Evolutionary conservation across 768 basidiomycete genomes (phyloP).

Genomic region (Crepidotus variabilis): DNA sequence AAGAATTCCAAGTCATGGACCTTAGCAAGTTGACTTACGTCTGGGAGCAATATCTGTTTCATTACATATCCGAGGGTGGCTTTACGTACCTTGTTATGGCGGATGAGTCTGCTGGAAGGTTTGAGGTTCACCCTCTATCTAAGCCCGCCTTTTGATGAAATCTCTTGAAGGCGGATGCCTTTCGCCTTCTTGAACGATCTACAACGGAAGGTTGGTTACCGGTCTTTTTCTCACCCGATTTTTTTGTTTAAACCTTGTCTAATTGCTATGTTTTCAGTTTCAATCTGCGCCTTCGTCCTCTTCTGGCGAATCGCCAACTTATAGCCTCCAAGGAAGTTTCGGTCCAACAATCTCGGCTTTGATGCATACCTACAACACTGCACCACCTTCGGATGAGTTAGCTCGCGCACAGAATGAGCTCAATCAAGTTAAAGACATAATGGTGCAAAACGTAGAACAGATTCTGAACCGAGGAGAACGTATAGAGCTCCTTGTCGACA

Average conservation of each 20-base stretch:
- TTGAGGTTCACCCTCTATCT: slow-evolving; percentile 18
- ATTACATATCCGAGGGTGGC: slow-evolving; percentile 88
- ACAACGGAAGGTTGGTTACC: slow-evolving; percentile 60
- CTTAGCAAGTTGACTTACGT: slow-evolving; percentile 77
- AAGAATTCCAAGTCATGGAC: slow-evolving; percentile 3
- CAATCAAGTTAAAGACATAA: slow-evolving; percentile 90
- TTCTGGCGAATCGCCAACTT: slow-evolving; percentile 47
- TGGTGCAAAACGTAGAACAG: slow-evolving; percentile 98
- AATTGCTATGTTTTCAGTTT: slow-evolving; percentile 39
- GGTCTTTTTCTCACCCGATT: slow-evolving; percentile 3
- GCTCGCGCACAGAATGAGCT: slow-evolving; percentile 86
- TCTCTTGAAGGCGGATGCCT: slow-evolving; percentile 68
- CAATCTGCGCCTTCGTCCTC: slow-evolving; percentile 61
- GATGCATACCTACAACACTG: slow-evolving; percentile 86
- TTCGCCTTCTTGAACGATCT: slow-evolving; percentile 90
- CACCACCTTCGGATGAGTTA: slow-evolving; percentile 86
- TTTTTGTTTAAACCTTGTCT: background rate
- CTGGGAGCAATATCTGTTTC: slow-evolving; percentile 92
- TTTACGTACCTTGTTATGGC: slow-evolving; percentile 92
- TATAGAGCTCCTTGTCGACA: slow-evolving; percentile 93
- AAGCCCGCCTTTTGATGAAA: slow-evolving; percentile 4
- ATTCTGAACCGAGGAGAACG: slow-evolving; percentile 93
- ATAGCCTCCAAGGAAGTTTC: slow-evolving; percentile 70
- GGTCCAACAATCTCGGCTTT: slow-evolving; percentile 67
- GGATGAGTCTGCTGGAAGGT: slow-evolving; percentile 90